Base-by-base conservation (phyloP, 495 filamentous ascomycete genomes). In the Penicillium fimorum region DNA sequence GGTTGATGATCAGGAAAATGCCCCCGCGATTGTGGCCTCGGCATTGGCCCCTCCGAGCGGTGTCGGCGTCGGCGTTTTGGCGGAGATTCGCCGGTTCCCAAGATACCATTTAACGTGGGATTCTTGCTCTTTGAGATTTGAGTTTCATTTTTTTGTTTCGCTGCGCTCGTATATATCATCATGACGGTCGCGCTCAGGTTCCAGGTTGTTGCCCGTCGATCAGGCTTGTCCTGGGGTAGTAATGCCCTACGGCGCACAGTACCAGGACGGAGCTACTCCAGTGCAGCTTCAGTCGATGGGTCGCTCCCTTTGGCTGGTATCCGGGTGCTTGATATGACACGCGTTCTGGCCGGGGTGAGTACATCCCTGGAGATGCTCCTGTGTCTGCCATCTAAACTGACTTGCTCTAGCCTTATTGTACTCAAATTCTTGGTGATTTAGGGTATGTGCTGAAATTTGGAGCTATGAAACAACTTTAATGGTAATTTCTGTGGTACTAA, bases 391-490 rank as follows among this genome's bases (percentile, higher is more conserved):
- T 50, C 27, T 47, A 55, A 60, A 11, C 61, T 66, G 50, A 69
- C 63, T 58, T 47, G 25, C n/a, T 22, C 17, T 64, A 98, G 94
- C 94, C 94, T 60, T 97, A 97, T 68, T 96, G 92, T 63, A 97
- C 94, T 47, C 94, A 98, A 70, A 97, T 98, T 37, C 79, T 98
- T 10, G 94, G 94, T 59, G 94, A 98, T 70, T 78, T 98, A 62
- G 94, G 94, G 94, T 96, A 87, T 62, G 76, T 69, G 2, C 27
- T 9, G 17, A 41, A 24, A 37, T 43, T 33, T 15, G 62, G 58
- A 49, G 50, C 59, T 38, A 60, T 58, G 27, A 18, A 47, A 13
- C 24, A 48, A 43, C 47, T 50, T 22, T 37, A 35, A 27, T 42
- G 46, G 5, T 40, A 13, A 6, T 27, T 29, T 18, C 5, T 17